Conservation (phyloP, 1,284 basidiomycete species). For the Austroboletus rostrupii region DNA sequence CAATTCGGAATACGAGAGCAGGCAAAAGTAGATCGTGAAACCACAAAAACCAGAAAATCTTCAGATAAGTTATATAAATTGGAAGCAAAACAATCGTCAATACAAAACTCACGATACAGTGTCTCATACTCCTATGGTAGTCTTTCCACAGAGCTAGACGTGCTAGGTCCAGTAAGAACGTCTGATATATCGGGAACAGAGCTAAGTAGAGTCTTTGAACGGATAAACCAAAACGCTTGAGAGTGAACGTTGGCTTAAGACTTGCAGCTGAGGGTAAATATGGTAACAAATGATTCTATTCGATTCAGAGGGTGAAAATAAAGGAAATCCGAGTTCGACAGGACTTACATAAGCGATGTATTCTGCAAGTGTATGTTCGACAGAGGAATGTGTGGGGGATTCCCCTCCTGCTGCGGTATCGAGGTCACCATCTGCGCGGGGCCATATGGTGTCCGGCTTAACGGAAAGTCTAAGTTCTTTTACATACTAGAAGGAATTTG, state of each 20-base stretch:
- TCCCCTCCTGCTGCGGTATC: background rate
- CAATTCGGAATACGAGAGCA: constrained; percentile 43
- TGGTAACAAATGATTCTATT: constrained; percentile 43
- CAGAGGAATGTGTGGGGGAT: constrained; percentile 5
- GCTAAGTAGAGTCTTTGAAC: constrained; percentile 54
- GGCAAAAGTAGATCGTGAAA: constrained; percentile 54
- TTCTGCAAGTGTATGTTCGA: constrained; percentile 32
- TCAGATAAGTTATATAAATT: constrained; percentile 13
- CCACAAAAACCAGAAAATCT: constrained; percentile 67
- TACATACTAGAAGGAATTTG: constrained; percentile 43
- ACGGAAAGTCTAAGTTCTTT: constrained; percentile 46
- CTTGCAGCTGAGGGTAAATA: constrained; percentile 40
- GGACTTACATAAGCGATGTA: constrained; percentile 39
- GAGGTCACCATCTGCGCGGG: background rate
- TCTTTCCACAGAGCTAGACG: constrained; percentile 57
- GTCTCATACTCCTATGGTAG: constrained; percentile 39
- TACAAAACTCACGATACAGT: constrained; percentile 46
- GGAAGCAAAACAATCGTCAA: background rate
- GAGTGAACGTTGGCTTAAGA: constrained; percentile 44
- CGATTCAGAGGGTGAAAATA: constrained; percentile 6
- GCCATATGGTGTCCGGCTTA: background rate
- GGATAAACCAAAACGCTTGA: constrained; percentile 51
- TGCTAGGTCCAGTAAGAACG: constrained; percentile 38
- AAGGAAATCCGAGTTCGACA: background rate
- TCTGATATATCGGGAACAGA: constrained; percentile 46